Percentiles rank a stretch among this genome's conserved stretches.
Evolutionary conservation across 2,329 filamentous ascomycete genomes (phyloP).

Genomic region (Arthrinium puccinioides): DNA sequence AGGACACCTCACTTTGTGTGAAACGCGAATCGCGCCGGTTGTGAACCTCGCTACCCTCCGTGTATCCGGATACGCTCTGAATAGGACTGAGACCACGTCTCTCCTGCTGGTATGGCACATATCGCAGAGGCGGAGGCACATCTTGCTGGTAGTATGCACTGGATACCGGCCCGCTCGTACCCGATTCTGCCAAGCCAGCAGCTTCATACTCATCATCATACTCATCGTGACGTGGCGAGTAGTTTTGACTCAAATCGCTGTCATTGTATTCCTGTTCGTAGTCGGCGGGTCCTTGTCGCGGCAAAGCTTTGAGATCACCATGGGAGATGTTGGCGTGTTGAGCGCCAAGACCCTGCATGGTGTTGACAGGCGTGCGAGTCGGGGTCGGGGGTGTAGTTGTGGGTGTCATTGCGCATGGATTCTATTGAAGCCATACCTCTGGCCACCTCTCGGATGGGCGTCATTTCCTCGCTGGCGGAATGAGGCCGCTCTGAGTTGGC

Average conservation of each 20-base stretch:
- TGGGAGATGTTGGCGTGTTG: slow-evolving; percentile 59
- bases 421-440: slow-evolving; percentile 53
- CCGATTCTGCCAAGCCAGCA: slow-evolving; percentile 24
- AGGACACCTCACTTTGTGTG: slow-evolving; percentile 50
- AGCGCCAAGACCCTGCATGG: slow-evolving; percentile 55
- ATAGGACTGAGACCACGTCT: slow-evolving; percentile 77
- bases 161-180: slow-evolving; percentile 33
- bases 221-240: slow-evolving; percentile 24
- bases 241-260: slow-evolving; percentile 36
- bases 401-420: slow-evolving; percentile 41
- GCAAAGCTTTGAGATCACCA: slow-evolving; percentile 48
- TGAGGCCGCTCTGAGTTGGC: slow-evolving; percentile 68
- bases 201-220: slow-evolving; percentile 38
- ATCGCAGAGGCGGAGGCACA: slow-evolving; percentile 56
- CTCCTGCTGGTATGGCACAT: slow-evolving; percentile 62
- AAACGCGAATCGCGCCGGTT: slow-evolving; percentile 50
- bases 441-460: slow-evolving; percentile 56
- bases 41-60: slow-evolving; percentile 55
- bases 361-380: slow-evolving; percentile 40
- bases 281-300: slow-evolving; percentile 35
- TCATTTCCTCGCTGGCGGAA: slow-evolving; percentile 57
- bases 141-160: slow-evolving; percentile 49
- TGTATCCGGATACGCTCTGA: slow-evolving; percentile 85
- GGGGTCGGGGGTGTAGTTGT: slow-evolving; percentile 61
- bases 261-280: slow-evolving; percentile 38